phyloP scores from a whole-genome alignment of 2,329 filamentous ascomycete species.

The Trichocomaceae sp. region DNA sequence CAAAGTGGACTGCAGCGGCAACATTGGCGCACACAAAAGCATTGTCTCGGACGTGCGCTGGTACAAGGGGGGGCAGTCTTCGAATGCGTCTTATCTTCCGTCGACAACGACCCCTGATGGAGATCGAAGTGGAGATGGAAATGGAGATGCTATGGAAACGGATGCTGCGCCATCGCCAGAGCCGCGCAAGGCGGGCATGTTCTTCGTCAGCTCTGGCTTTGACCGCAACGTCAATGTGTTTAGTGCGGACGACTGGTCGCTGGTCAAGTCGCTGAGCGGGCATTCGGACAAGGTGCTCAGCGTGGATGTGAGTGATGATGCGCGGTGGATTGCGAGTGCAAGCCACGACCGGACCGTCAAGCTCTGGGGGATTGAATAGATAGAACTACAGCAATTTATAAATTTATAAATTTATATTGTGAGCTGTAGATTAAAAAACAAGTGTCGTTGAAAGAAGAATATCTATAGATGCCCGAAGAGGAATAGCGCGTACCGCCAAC shows the following conservation, averaged over 20 bases:
- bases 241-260: slow-evolving; percentile 90
- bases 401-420: too few relatives aligned
- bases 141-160: slow-evolving; percentile 46
- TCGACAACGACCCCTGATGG: slow-evolving; percentile 50
- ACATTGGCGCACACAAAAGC: slow-evolving; percentile 83
- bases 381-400: too few relatives aligned
- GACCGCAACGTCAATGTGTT: slow-evolving; percentile 95
- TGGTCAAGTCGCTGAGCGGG: slow-evolving; percentile 79
- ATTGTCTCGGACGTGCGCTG: slow-evolving; percentile 89
- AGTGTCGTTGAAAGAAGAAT: too few relatives aligned
- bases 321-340: slow-evolving; percentile 87
- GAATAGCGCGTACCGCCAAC: neutral
- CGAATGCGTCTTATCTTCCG: slow-evolving; percentile 47
- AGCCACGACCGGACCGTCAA: slow-evolving; percentile 94
- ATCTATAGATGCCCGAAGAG: neutral
- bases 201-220: slow-evolving; percentile 85
- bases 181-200: slow-evolving; percentile 83
- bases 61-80: slow-evolving; percentile 82
- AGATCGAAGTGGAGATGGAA: slow-evolving; percentile 35
- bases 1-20: slow-evolving; percentile 74
- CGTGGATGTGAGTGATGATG: slow-evolving; percentile 79
- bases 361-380: slow-evolving; percentile 77
- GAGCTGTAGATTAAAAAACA: too few relatives aligned
- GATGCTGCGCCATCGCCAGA: slow-evolving; percentile 23
- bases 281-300: slow-evolving; percentile 90